These are phyloP conservation scores for Yamadazyma sp. DNA, from an alignment of 805 yeast genomes.

Conservation along the genomic window DNA sequence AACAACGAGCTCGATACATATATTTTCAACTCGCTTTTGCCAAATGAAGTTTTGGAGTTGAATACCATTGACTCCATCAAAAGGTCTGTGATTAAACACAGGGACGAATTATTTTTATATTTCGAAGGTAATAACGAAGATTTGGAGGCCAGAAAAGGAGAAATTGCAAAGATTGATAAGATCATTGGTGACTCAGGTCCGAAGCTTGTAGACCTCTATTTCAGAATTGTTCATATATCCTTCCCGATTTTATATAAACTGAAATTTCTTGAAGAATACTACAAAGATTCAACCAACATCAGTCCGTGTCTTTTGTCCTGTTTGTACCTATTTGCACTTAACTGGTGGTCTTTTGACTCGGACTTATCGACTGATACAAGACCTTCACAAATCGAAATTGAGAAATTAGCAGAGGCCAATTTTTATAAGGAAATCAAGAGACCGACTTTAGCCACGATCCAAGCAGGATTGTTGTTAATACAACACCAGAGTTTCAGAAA, in stretches of 20 bases:
- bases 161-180: slow-evolving; percentile 77
- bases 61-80: slow-evolving; percentile 9
- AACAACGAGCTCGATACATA: slow-evolving; percentile 12
- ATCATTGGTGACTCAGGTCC: slow-evolving; percentile 87
- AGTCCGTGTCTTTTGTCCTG: slow-evolving; percentile 89
- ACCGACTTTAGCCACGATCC: slow-evolving; percentile 87
- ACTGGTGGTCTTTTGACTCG: slow-evolving; percentile 92
- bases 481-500: slow-evolving; percentile 54
- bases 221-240: slow-evolving; percentile 83
- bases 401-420: slow-evolving; percentile 54
- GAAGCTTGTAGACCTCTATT: slow-evolving; percentile 71
- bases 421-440: slow-evolving; percentile 75
- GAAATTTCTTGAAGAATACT: slow-evolving; percentile 84
- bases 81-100: slow-evolving; percentile 7
- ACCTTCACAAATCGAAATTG: slow-evolving; percentile 60
- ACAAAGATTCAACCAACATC: slow-evolving; percentile 66
- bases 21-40: slow-evolving; percentile 9
- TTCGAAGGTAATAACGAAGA: slow-evolving; percentile 9
- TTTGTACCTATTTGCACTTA: slow-evolving; percentile 81
- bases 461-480: slow-evolving; percentile 76
- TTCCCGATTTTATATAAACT: slow-evolving; percentile 88
- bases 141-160: slow-evolving; percentile 26
- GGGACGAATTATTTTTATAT: slow-evolving; percentile 7
- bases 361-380: slow-evolving; percentile 68
- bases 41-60: slow-evolving; percentile 2